Conservation (phyloP, 768 basidiomycete species). For the Lactarius vividus region DNA sequence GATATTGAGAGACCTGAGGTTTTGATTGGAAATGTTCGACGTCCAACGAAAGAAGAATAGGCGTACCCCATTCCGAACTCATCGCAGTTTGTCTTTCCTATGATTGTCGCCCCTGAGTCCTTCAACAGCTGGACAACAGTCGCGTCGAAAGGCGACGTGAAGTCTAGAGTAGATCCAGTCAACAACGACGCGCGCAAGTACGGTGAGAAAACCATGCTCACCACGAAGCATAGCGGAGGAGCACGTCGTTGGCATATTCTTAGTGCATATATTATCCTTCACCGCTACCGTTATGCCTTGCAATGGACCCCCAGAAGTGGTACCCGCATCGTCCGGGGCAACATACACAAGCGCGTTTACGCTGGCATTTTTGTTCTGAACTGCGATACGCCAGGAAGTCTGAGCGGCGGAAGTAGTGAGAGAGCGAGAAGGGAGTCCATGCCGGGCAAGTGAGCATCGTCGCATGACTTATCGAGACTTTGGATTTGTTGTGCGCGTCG, state of each 20-base stretch:
- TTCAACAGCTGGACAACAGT: slow-evolving; percentile 71
- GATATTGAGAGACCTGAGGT: slow-evolving; percentile 67
- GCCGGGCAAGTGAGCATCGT: slow-evolving; percentile 11
- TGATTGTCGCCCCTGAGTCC: slow-evolving; percentile 60
- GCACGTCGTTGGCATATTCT: slow-evolving; percentile 65
- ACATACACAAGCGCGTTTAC: slow-evolving; percentile 57
- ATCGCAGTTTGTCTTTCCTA: slow-evolving; percentile 94
- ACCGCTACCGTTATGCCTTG: slow-evolving; percentile 57
- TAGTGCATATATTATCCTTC: slow-evolving; percentile 86
- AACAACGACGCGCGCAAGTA: neutral
- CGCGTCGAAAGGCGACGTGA: slow-evolving; percentile 79
- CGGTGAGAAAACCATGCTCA: slow-evolving; percentile 31
- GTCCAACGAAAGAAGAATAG: neutral
- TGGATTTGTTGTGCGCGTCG: neutral
- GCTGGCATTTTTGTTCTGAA: slow-evolving; percentile 35
- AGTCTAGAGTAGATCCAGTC: slow-evolving; percentile 45
- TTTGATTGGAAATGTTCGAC: neutral
- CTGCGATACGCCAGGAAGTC: slow-evolving; percentile 13
- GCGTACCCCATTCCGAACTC: slow-evolving; percentile 98
- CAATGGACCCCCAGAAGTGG: slow-evolving; percentile 34
- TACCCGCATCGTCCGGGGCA: slow-evolving; percentile 13
- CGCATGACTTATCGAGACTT: slow-evolving; percentile 11
- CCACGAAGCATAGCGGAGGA: slow-evolving; percentile 73
- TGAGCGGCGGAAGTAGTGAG: slow-evolving; percentile 6
- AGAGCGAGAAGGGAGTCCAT: slow-evolving; percentile 6